These are phyloP conservation scores for Starmerella riodocensis DNA, from an alignment of 805 yeast species.

Conservation along the genomic window DNA sequence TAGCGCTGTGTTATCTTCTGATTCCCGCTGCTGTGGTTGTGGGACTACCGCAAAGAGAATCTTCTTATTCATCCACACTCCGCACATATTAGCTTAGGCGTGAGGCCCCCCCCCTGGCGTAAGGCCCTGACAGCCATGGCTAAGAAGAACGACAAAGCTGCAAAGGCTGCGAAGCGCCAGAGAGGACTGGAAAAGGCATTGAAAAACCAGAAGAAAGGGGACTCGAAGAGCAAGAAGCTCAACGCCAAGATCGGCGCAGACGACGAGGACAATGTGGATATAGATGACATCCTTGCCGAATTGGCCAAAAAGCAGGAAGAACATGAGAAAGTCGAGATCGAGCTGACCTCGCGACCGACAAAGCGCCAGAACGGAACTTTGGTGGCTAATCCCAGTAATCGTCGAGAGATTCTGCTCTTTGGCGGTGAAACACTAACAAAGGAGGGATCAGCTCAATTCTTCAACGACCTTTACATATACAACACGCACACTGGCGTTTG, in stretches of 20 bases:
- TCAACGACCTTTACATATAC: constrained; percentile 67
- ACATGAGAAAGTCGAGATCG: constrained; percentile 57
- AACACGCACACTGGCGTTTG: constrained; percentile 66
- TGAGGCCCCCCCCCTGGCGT: no score
- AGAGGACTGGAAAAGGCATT: constrained; percentile 69
- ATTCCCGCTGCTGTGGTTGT: no score
- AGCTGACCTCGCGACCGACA: constrained; percentile 45
- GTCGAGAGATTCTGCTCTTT: constrained; percentile 64
- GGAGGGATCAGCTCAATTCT: constrained; percentile 46
- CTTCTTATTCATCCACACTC: no score
- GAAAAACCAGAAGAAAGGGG: constrained; percentile 65
- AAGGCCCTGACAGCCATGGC: no score
- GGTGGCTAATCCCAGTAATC: constrained; percentile 67
- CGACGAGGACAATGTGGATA: constrained; percentile 73
- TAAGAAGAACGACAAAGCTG: constrained; percentile 66
- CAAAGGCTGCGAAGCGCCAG: constrained; percentile 84
- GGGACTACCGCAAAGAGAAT: no score
- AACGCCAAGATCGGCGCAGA: constrained; percentile 48
- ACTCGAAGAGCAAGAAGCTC: constrained; percentile 55
- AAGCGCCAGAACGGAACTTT: constrained; percentile 62
- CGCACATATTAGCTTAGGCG: no score
- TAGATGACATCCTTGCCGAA: constrained; percentile 68
- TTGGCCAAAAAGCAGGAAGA: constrained; percentile 69
- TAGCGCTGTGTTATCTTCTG: no score
- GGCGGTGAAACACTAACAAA: constrained; percentile 65